Percentiles rank a stretch among this genome's conserved stretches.
These are phyloP conservation scores for Barbatosphaeria neglecta DNA, from an alignment of 495 filamentous ascomycete genomes.

Conservation along the genomic window DNA sequence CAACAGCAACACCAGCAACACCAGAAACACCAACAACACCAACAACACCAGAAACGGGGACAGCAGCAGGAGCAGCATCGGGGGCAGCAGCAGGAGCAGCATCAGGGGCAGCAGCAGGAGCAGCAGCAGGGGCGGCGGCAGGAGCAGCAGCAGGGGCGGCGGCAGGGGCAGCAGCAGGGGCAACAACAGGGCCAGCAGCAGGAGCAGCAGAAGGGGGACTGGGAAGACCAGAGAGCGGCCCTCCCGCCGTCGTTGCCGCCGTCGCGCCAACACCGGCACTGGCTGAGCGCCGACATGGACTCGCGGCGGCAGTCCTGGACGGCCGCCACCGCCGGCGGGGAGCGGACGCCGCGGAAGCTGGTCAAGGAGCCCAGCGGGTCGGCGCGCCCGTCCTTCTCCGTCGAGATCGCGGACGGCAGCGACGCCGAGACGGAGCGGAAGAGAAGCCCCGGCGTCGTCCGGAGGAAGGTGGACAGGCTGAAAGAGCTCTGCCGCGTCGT, in stretches of 20 bases:
- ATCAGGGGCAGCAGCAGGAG: not conserved
- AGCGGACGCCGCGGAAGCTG: constrained; percentile 16
- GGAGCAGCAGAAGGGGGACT: not conserved
- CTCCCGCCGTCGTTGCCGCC: too few species aligned
- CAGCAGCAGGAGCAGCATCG: constrained; percentile 1
- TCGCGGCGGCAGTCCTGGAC: constrained; percentile 7
- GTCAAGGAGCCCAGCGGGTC: constrained; percentile 17
- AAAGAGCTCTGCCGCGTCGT: constrained; percentile 16
- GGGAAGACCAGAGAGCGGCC: too few species aligned
- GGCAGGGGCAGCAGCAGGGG: not conserved
- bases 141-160: constrained; percentile 1
- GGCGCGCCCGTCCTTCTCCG: constrained; percentile 11
- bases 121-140: not conserved
- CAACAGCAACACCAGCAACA: too few species aligned
- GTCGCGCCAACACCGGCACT: not conserved
- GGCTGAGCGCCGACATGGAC: constrained; percentile 13
- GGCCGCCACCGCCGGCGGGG: constrained; percentile 1
- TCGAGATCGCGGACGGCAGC: constrained; percentile 12
- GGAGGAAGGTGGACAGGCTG: constrained; percentile 13
- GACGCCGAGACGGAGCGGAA: constrained; percentile 13
- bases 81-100: not conserved
- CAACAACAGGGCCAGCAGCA: not conserved
- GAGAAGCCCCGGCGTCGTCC: constrained; percentile 1
- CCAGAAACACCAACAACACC: too few species aligned
- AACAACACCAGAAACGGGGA: too few species aligned